Conservation (phyloP, 148 eudicot genomes). For the Vaccinium macrocarpon region DNA sequence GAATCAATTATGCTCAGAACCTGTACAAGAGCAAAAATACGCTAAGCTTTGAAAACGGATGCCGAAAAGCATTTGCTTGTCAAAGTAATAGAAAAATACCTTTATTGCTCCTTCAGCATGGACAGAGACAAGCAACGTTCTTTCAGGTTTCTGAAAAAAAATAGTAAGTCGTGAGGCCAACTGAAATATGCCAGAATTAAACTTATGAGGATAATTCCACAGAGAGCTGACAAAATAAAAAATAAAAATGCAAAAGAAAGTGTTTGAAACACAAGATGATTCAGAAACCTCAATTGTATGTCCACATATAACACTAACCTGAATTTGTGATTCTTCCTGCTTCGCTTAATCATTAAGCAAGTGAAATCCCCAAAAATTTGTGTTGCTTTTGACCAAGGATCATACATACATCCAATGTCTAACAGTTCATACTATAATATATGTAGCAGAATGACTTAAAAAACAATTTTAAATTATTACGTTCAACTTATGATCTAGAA, state of each 20-base stretch:
- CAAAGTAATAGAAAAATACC: constrained; percentile 34
- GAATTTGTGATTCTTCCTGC: not conserved
- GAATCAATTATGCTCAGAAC: constrained; percentile 90
- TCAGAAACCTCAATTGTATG: not conserved
- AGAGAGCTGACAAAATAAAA: not conserved
- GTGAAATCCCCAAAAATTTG: not conserved
- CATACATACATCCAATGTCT: not conserved
- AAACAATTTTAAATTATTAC: not conserved
- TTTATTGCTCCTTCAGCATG: constrained; percentile 94
- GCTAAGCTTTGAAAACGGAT: constrained; percentile 7
- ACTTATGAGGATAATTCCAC: not conserved
- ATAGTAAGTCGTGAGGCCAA: constrained; percentile 1
- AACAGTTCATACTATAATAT: not conserved
- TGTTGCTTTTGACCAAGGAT: not conserved
- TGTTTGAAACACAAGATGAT: not conserved
- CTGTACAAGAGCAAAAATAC: constrained; percentile 33
- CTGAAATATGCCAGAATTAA: not conserved
- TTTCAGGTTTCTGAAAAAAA: constrained; percentile 66
- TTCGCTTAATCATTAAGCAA: constrained; percentile 8
- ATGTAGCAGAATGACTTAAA: not conserved
- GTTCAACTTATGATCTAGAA: not conserved
- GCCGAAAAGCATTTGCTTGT: not conserved
- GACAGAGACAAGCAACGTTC: constrained; percentile 72
- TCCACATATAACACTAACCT: not conserved
- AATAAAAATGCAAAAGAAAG: constrained; percentile 2